Evolutionary conservation across 129 eudicot species (phyloP).

Genomic region (Apium graveolens): DNA sequence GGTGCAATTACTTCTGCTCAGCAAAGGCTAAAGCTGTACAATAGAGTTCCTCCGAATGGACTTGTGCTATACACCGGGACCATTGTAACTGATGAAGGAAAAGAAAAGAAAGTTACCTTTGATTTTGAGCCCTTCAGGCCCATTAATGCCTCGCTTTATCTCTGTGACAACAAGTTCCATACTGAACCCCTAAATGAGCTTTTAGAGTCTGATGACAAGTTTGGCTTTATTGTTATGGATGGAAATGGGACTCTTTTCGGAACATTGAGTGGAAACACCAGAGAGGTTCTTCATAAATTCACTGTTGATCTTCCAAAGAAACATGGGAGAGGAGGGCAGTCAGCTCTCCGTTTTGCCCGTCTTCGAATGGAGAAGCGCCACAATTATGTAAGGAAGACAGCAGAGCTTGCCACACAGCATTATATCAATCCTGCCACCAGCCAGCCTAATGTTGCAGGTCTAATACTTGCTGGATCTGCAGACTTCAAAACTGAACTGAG

Average conservation of each 20-base stretch:
- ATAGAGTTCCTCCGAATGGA: conserved; percentile 20
- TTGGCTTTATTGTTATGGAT: conserved; percentile 21
- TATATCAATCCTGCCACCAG: conserved; percentile 19
- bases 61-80: conserved; percentile 20
- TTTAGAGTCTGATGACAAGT: conserved; percentile 19
- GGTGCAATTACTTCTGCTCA: conserved; percentile 23
- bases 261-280: conserved; percentile 19
- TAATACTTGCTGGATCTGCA: conserved; percentile 19
- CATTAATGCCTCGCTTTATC: conserved; percentile 18
- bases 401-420: conserved; percentile 18
- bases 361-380: conserved; percentile 20
- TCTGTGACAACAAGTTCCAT: conserved; percentile 21
- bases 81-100: conserved; percentile 20
- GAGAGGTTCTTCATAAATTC: conserved; percentile 20
- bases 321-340: conserved; percentile 23
- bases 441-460: conserved; percentile 17
- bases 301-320: conserved; percentile 21
- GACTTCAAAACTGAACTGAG: conserved; percentile 18
- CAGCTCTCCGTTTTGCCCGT: conserved; percentile 19
- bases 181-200: conserved; percentile 20
- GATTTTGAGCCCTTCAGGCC: conserved; percentile 21
- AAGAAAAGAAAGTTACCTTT: conserved; percentile 19
- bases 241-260: conserved; percentile 21
- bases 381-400: conserved; percentile 18
- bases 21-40: conserved; percentile 19